Conservation (phyloP, 768 basidiomycete genomes). For the Phaeotremella skinneri region DNA sequence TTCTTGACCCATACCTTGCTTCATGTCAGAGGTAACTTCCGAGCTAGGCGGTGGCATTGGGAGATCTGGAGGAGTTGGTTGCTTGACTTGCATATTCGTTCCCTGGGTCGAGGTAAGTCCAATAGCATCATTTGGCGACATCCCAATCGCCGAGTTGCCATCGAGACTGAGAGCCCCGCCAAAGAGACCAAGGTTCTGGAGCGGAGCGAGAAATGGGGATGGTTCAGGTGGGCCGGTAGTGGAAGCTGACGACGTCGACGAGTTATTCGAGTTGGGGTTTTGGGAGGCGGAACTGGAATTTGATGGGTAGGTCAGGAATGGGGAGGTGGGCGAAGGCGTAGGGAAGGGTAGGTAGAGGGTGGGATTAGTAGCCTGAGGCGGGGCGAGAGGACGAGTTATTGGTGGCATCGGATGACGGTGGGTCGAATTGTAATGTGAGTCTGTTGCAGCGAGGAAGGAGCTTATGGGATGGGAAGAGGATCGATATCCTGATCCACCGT, state of each 20-base stretch:
- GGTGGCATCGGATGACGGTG: constrained; percentile 12
- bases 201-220: constrained; percentile 41
- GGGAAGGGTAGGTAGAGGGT: constrained; percentile 44
- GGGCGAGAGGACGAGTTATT: constrained; percentile 19
- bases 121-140: neutral
- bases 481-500: neutral
- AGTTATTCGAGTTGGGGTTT: constrained; percentile 9
- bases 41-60: constrained; percentile 10
- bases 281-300: neutral
- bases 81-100: constrained; percentile 3
- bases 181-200: constrained; percentile 39
- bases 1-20: constrained; percentile 30
- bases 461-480: constrained; percentile 14
- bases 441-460: constrained; percentile 20
- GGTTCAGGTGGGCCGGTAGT: constrained; percentile 29
- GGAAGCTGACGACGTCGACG: constrained; percentile 13
- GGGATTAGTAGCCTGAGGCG: constrained; percentile 36
- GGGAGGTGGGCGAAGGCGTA: constrained; percentile 46
- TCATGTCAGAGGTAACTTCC: neutral
- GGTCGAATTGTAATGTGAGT: neutral
- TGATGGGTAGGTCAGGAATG: constrained; percentile 28
- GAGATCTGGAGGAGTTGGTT: constrained; percentile 13
- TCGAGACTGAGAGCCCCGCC: constrained; percentile 34
- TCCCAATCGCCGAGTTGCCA: neutral
- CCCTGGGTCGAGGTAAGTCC: neutral